A percentile compares a stretch with the other conserved stretches of the same genome.
These are phyloP conservation scores for Brassica nigra DNA, from an alignment of 345 rosid genomes.

Conservation along the genomic window DNA sequence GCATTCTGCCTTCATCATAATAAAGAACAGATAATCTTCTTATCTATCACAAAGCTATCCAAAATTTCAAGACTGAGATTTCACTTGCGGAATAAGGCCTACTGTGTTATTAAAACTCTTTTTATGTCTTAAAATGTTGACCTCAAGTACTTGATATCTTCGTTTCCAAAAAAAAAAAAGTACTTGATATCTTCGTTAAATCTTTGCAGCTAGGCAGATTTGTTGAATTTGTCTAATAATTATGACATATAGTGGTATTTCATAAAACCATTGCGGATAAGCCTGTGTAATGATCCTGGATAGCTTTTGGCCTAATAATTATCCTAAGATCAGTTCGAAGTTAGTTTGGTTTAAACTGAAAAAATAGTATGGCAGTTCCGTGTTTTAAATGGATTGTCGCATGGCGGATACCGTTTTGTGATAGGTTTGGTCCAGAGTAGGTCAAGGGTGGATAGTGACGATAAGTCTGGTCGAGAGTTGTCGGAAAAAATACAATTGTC, in stretches of 20 bases:
- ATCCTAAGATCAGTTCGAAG: neutral
- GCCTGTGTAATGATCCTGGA: neutral
- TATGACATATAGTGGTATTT: neutral
- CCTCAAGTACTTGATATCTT: conserved; percentile 4
- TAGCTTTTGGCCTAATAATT: neutral
- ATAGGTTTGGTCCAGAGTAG: too few relatives aligned
- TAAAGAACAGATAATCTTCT: conserved; percentile 35
- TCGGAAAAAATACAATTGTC: too few relatives aligned
- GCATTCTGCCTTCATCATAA: conserved; percentile 60
- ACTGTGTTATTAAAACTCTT: conserved; percentile 8
- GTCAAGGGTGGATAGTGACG: too few relatives aligned
- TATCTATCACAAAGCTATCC: conserved; percentile 9
- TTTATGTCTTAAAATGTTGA: conserved; percentile 9
- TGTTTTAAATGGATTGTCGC: too few relatives aligned
- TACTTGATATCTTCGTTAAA: neutral
- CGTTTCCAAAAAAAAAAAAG: neutral
- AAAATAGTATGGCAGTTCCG: too few relatives aligned
- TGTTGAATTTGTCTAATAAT: neutral
- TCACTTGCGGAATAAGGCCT: conserved; percentile 15
- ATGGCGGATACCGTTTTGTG: too few relatives aligned
- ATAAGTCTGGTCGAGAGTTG: too few relatives aligned
- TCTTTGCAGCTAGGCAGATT: neutral
- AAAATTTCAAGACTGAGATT: conserved; percentile 13
- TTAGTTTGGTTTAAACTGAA: too few relatives aligned
- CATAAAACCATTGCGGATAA: neutral